Conservation (phyloP, 1,139 yeast species). For the Candida buenavistaensis region DNA sequence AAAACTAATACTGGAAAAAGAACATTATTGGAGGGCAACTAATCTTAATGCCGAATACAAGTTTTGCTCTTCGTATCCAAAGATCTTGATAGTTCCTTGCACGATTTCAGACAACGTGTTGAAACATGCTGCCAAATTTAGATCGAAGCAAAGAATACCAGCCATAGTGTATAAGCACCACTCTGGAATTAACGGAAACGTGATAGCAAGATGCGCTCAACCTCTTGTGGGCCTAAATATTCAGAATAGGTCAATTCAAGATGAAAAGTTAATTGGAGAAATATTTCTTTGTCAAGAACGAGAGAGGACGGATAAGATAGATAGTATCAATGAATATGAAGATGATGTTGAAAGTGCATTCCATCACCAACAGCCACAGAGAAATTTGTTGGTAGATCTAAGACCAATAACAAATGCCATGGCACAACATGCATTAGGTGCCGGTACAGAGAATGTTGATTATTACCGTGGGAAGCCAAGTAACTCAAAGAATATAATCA, state of each 20-base stretch:
- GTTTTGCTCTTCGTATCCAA: conserved; percentile 79
- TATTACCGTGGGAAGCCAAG: conserved; percentile 53
- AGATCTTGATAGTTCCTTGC: conserved; percentile 63
- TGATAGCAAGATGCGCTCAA: conserved; percentile 88
- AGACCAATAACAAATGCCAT: conserved; percentile 92
- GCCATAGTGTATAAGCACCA: conserved; percentile 75
- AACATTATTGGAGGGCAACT: conserved; percentile 67
- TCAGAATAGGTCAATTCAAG: conserved; percentile 86
- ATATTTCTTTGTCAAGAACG: conserved; percentile 55
- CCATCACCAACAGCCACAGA: conserved; percentile 41
- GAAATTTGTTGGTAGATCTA: conserved; percentile 82
- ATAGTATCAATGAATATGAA: conserved; percentile 18
- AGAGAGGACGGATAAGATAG: conserved; percentile 24
- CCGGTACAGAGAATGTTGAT: conserved; percentile 93
- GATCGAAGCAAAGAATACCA: conserved; percentile 87
- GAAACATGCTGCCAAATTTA: conserved; percentile 77
- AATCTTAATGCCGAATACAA: conserved; percentile 61
- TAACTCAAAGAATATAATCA: conserved; percentile 5
- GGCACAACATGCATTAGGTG: conserved; percentile 97
- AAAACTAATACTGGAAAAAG: conserved; percentile 36
- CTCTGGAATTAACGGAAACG: conserved; percentile 58
- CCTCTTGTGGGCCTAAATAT: conserved; percentile 85
- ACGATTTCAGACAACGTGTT: conserved; percentile 79
- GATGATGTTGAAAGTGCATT: conserved; percentile 20
- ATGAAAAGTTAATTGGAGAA: conserved; percentile 76